Conservation (phyloP, 352 stramenopile species). For the Globisporangium cederbergense region DNA sequence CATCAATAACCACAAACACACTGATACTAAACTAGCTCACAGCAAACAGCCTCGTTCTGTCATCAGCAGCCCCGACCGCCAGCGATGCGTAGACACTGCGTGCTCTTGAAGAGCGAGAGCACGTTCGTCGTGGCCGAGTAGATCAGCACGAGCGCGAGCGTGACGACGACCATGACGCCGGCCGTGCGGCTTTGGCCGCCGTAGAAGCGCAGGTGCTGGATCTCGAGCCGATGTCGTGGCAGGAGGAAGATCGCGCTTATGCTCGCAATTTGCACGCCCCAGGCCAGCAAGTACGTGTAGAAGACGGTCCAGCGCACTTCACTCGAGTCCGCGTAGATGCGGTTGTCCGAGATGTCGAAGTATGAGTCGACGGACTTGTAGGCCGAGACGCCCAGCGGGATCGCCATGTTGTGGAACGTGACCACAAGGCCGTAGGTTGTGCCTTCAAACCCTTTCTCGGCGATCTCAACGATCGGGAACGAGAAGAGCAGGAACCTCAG, state of each 20-base stretch:
- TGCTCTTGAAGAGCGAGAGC: conserved; percentile 49
- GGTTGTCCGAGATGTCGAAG: conserved; percentile 46
- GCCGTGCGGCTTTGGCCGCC: conserved; percentile 12
- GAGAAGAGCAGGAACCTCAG: conserved; percentile 57
- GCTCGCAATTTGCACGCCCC: conserved; percentile 42
- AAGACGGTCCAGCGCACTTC: conserved; percentile 42
- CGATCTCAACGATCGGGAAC: conserved; percentile 46
- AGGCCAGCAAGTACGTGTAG: conserved; percentile 50
- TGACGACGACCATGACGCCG: conserved; percentile 22
- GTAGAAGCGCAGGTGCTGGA: conserved; percentile 25
- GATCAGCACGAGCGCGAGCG: conserved; percentile 16
- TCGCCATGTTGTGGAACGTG: conserved; percentile 37
- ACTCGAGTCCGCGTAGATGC: conserved; percentile 45
- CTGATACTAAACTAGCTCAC: background rate
- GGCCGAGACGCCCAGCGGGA: conserved; percentile 42
- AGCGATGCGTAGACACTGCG: conserved; percentile 39
- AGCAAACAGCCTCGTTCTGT: background rate
- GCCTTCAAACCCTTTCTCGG: conserved; percentile 28
- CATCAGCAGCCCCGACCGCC: conserved; percentile 39
- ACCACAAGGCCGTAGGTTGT: conserved; percentile 38
- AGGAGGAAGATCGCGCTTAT: conserved; percentile 45
- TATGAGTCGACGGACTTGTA: conserved; percentile 60
- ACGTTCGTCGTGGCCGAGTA: conserved; percentile 32
- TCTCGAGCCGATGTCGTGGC: conserved; percentile 36
- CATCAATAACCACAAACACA: background rate